Base-by-base conservation (phyloP, 805 yeast species). In the Candida qinlingensis region DNA sequence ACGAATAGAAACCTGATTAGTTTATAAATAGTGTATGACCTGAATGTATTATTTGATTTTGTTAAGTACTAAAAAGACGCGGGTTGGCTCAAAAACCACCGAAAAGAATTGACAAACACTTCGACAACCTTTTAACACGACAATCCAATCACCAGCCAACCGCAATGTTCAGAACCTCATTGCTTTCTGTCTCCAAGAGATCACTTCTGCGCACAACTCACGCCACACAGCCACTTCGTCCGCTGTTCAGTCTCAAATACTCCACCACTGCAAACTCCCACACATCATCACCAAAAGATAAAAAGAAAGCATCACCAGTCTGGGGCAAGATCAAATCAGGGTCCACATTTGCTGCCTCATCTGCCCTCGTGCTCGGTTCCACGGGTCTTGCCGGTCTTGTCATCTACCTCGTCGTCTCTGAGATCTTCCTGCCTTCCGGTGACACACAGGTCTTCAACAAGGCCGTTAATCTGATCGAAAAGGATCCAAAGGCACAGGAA, bases 391-490 rank as follows among this genome's bases (percentile, higher is more conserved):
- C 92, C 0, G 76, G 82, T 41, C 65, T 83, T 49, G 79, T 90
- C 25, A 72, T 87, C 7, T 91, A 87, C 64, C 74, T 88, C 53
- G 78, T 90, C 26, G 76, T 85, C n/a, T 74, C 84, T 9, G 97
- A 91, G 63, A 69, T 91, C 33, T 80, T 88, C 55, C 77, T 91
- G 42, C 97, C 97, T 8, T 84, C 95, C 1, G 96, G 96, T 27
- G 97, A 91, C 62, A 91, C 96, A 0, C 86, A 85, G 54, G 80
- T 95, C 2, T 91, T 91, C 72, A 90, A 91, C 68, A 79, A 88
- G 57, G 95, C 96, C 2, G 90, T 90, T 33, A 76, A 79, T 10
- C 68, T 87, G 57, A 78, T 89, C 37, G 92, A 91, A 61, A 72
- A 83, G 50, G 87, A 85, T 64, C 74, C 75, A 43, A 65, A 64